Base-by-base conservation (phyloP, 495 filamentous ascomycete species). In the Articulospora tetracladia region DNA sequence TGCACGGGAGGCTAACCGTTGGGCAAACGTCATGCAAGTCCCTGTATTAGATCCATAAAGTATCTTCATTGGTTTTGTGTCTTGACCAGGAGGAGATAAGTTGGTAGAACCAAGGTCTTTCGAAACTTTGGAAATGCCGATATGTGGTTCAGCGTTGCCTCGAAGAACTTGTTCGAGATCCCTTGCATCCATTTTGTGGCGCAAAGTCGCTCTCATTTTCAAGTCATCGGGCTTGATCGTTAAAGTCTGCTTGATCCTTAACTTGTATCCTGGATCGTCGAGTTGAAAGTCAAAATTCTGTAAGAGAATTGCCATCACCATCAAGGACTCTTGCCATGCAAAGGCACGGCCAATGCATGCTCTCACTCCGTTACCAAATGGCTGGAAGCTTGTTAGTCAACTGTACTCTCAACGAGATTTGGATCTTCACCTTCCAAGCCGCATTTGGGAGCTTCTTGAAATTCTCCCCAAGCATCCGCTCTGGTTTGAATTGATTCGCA, bases 201-300 rank as follows among this genome's bases (percentile, higher is more conserved):
- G 74, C 0, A 87, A 70, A 0, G 71, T 77, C 10, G 86, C 88
- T 25, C 76, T 80, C 76, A 93, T 90, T 47, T 78, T 76, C 68
- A 91, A 86, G 44, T 80, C 82, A 54, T 86, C 83, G 0, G 89
- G 89, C 69, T 92, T 92, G 68, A 89, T 79, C 0, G 88, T 92
- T 12, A 92, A 74, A 0, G 86, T 90, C 69, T 87, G 80, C 67
- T 87, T 88, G 60, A 88, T 69, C 58, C 77, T 76, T 8, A 88
- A 62, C 36, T 74, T 67, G 60, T 89, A 89, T 25, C 62, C 69
- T 2, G 77, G 76, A 64, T 88, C 79, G 19, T 74, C 82, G 44
- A 79, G 70, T 65, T 79, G 75, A 62, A 89, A 83, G 55, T 87
- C 79, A 53, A 89, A 76, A 62, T 83, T 82, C 59, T 79, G 76